A percentile compares a stretch with the other conserved stretches of the same genome.
Evolutionary conservation across 139 green algal species (phyloP).

Genomic region (Chlorella sp.): DNA sequence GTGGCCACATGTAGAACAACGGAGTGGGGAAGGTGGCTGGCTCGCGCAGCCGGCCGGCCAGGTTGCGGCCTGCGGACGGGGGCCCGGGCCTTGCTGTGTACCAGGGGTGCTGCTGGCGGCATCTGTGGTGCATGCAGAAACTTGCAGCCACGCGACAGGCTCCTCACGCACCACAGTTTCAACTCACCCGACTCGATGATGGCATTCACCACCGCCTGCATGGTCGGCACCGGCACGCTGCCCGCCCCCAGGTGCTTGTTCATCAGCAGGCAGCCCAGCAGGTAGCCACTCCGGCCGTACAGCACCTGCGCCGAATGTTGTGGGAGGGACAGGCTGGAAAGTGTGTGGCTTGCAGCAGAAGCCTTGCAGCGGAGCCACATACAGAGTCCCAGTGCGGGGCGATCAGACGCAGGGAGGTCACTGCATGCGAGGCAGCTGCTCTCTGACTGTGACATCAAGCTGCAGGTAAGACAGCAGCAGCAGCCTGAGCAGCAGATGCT

Average conservation of each 20-base stretch:
- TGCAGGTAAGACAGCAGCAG: no score
- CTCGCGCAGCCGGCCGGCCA: slow-evolving; percentile 2
- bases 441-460: no score
- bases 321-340: no score
- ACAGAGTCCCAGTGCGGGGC: no score
- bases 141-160: no score
- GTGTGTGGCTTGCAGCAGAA: no score
- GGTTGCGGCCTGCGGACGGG: neutral
- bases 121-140: neutral
- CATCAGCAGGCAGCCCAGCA: slow-evolving; percentile 29
- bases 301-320: neutral
- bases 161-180: neutral
- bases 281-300: neutral
- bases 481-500: no score
- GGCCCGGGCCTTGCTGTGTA: no score
- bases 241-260: neutral
- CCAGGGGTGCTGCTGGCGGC: no score
- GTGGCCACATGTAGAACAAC: slow-evolving; percentile 30
- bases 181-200: slow-evolving; percentile 19
- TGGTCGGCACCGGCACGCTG: neutral
- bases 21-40: slow-evolving; percentile 10
- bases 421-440: no score
- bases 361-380: no score
- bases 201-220: slow-evolving; percentile 13
- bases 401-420: no score